phyloP scores from a whole-genome alignment of 768 basidiomycete species.

The Hemileccinum impolitum region DNA sequence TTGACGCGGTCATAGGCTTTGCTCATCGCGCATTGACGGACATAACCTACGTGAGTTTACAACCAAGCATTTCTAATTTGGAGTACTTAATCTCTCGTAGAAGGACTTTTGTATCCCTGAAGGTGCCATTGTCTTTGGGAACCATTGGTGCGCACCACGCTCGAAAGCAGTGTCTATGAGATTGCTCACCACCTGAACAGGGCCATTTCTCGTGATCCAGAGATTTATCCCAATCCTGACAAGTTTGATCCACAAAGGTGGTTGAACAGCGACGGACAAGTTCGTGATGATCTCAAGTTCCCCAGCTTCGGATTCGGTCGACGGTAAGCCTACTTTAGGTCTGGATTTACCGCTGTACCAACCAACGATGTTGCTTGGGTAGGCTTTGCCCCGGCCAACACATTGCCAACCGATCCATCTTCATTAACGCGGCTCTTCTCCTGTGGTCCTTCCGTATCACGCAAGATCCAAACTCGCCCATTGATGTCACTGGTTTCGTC shows the following conservation, averaged over 20 bases:
- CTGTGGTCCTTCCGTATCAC: slow-evolving; percentile 64
- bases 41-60: slow-evolving; percentile 52
- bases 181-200: slow-evolving; percentile 20
- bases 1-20: slow-evolving; percentile 39
- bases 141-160: slow-evolving; percentile 29
- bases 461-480: slow-evolving; percentile 48
- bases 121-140: slow-evolving; percentile 36
- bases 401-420: slow-evolving; percentile 26
- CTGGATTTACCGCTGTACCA: not conserved
- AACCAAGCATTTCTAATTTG: not conserved
- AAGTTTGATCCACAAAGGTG: slow-evolving; percentile 57
- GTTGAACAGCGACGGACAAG: slow-evolving; percentile 36
- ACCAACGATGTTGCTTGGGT: not conserved
- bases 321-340: slow-evolving; percentile 18
- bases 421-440: slow-evolving; percentile 30
- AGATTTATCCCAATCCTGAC: slow-evolving; percentile 57
- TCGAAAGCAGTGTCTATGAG: not conserved
- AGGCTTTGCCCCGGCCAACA: slow-evolving; percentile 68
- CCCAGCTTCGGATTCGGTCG: slow-evolving; percentile 59
- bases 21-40: slow-evolving; percentile 64
- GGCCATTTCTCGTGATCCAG: slow-evolving; percentile 57
- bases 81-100: slow-evolving; percentile 20
- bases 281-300: slow-evolving; percentile 51
- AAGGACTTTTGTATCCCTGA: slow-evolving; percentile 34
- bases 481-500: slow-evolving; percentile 59